Conservation (phyloP, 306 rosid species). For the Cicer judaicum region DNA sequence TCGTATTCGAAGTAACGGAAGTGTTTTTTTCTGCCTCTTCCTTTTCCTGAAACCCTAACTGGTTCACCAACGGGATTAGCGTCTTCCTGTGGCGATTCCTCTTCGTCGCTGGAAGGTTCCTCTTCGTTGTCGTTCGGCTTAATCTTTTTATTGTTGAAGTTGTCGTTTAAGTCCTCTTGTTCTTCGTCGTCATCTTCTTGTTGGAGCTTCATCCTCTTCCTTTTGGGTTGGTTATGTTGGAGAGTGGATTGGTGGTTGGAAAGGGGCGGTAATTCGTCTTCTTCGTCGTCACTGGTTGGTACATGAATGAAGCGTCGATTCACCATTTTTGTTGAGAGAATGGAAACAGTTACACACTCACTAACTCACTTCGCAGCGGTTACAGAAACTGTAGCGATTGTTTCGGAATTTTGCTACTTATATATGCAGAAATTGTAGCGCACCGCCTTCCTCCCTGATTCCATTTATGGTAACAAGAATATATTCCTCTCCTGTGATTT, state of each 20-base stretch:
- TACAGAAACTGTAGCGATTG: no score
- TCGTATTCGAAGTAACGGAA: slow-evolving; percentile 72
- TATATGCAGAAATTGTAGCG: no score
- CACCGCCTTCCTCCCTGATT: no score
- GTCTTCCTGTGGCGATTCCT: slow-evolving; percentile 64
- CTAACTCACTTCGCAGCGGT: not conserved
- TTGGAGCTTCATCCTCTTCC: slow-evolving; percentile 63
- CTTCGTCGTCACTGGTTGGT: slow-evolving; percentile 71
- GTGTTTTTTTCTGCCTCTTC: slow-evolving; percentile 64
- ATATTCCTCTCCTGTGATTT: no score
- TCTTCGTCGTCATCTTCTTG: slow-evolving; percentile 31
- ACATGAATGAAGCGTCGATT: slow-evolving; percentile 78
- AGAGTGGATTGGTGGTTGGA: slow-evolving; percentile 12
- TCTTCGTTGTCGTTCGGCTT: slow-evolving; percentile 46
- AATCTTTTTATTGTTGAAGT: slow-evolving; percentile 7
- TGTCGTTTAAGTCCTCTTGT: not conserved
- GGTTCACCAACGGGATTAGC: slow-evolving; percentile 82
- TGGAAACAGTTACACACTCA: not conserved
- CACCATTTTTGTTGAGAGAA: slow-evolving; percentile 53
- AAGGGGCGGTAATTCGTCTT: slow-evolving; percentile 52
- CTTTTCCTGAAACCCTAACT: slow-evolving; percentile 75
- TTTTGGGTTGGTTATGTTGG: slow-evolving; percentile 16
- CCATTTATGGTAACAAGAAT: no score
- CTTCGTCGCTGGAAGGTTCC: slow-evolving; percentile 38
- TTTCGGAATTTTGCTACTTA: no score